phyloP scores from a whole-genome alignment of 805 yeast genomes.

The Tetrapisispora fleetii region DNA sequence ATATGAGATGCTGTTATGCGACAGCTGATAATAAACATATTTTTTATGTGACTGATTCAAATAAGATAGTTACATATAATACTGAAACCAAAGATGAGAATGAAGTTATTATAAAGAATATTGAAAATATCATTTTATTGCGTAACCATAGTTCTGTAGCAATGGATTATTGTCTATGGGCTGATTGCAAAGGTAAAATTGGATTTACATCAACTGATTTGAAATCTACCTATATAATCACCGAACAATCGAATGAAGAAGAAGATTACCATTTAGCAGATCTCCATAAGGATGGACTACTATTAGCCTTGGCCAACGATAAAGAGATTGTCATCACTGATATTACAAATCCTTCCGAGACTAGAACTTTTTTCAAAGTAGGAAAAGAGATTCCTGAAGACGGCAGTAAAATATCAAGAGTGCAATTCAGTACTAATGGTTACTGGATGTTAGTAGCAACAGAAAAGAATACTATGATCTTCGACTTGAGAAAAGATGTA shows the following conservation, averaged over 20 bases:
- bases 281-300: slow-evolving; percentile 32
- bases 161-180: slow-evolving; percentile 11
- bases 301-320: slow-evolving; percentile 21
- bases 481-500: slow-evolving; percentile 21
- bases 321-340: slow-evolving; percentile 9
- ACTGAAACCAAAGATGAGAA: not conserved
- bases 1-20: not conserved
- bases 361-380: slow-evolving; percentile 8
- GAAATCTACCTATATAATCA: slow-evolving; percentile 1
- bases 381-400: slow-evolving; percentile 9
- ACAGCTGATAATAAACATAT: not conserved
- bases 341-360: slow-evolving; percentile 9
- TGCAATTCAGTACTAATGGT: slow-evolving; percentile 24
- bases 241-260: not conserved
- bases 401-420: slow-evolving; percentile 4
- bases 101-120: not conserved
- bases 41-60: not conserved
- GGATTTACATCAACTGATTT: slow-evolving; percentile 5
- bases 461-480: slow-evolving; percentile 9
- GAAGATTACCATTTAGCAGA: not conserved
- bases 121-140: slow-evolving; percentile 8
- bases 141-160: slow-evolving; percentile 8
- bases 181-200: slow-evolving; percentile 11
- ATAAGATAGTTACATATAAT: not conserved
- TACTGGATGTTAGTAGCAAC: slow-evolving; percentile 25